Evolutionary conservation across 2,329 filamentous ascomycete species (phyloP), one percentile per base, ranked within the genome.

Genomic region (Lecanoromycetidae sp.): DNA sequence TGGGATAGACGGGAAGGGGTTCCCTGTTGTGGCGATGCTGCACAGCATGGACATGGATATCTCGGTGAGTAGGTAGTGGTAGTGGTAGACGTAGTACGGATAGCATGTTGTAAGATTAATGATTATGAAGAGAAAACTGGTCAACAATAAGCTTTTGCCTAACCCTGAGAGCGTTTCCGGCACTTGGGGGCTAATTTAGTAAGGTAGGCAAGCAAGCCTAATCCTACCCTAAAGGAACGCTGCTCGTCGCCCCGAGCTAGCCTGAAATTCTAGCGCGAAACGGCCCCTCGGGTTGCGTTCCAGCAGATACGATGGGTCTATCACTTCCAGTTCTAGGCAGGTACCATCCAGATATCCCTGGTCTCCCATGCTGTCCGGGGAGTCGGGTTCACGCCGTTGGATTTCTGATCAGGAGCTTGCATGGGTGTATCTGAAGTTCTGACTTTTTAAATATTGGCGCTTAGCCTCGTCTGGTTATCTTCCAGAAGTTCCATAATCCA

Each of bases 1-100:
- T 26, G 27, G 34, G 40, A 19, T 17, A 27, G 25, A 25, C 29
- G 40, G 29, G 29, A 34, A 22, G 29, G 12, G 40, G 9, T 43
- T 34, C n/a, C 29, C 19, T 23, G 19, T 33, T 26, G 40, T 43
- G 40, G 40, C 40, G 29, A 43, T 43, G 40, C 29, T 43, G 40
- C 40, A 26, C 29, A 43, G 40, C 15, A 32, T 40, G 33, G n/a
- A 13, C 17, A 26, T 22, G 17, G 23, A 15, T 30, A 30, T 26
- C 22, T 35, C 22, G 17, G 44, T 33, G 44, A 26, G 3, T 13
- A 17, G 26, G 23, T 29, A n/a, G n/a, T n/a, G n/a, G n/a, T n/a
- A n/a, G n/a, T n/a, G n/a, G n/a, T n/a, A n/a, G n/a, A n/a, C n/a
- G n/a, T n/a, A n/a, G 26, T 25, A 26, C 12, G 30, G 38, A 19